phyloP scores from a whole-genome alignment of 75 land plant species.

The Gnetum montanum region DNA sequence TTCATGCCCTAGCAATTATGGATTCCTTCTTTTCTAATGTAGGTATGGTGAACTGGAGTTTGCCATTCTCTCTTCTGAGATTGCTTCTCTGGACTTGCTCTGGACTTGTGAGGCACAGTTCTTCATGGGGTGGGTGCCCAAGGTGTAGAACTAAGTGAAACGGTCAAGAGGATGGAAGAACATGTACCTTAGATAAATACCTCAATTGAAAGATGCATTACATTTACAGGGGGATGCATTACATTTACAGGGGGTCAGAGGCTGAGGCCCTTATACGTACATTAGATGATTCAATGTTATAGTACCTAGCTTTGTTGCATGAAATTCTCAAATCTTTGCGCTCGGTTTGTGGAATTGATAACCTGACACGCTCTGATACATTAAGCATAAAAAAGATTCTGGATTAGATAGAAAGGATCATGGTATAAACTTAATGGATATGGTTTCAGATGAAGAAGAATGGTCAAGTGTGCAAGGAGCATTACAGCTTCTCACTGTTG shows the following conservation, averaged over 20 bases:
- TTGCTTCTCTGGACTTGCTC: conserved; percentile 63
- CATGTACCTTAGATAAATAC: conserved; percentile 82
- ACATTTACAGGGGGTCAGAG: conserved; percentile 98
- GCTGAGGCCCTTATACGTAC: conserved; percentile 79
- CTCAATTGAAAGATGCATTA: conserved; percentile 80
- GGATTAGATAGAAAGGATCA: conserved; percentile 59
- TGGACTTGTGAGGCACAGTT: conserved; percentile 88
- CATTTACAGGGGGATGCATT: conserved; percentile 90
- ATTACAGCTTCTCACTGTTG: conserved; percentile 83
- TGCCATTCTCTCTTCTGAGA: conserved; percentile 62
- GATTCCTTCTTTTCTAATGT: conserved; percentile 6
- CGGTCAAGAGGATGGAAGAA: conserved; percentile 95
- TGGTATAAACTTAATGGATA: conserved; percentile 35
- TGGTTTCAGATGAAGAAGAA: conserved; percentile 92
- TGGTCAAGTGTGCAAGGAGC: conserved; percentile 98
- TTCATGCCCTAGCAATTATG: no score
- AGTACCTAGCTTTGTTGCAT: conserved; percentile 65
- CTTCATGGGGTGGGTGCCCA: conserved; percentile 83
- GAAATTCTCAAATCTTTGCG: conserved; percentile 87
- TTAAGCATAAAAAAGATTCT: conserved; percentile 52
- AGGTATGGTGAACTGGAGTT: conserved; percentile 96
- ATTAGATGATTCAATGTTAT: conserved; percentile 83
- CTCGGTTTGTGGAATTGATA: conserved; percentile 80
- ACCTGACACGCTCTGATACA: conserved; percentile 14
- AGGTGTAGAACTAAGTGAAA: conserved; percentile 97